phyloP scores from a whole-genome alignment of 164 flowering plant species.

The Liriodendron chinense region DNA sequence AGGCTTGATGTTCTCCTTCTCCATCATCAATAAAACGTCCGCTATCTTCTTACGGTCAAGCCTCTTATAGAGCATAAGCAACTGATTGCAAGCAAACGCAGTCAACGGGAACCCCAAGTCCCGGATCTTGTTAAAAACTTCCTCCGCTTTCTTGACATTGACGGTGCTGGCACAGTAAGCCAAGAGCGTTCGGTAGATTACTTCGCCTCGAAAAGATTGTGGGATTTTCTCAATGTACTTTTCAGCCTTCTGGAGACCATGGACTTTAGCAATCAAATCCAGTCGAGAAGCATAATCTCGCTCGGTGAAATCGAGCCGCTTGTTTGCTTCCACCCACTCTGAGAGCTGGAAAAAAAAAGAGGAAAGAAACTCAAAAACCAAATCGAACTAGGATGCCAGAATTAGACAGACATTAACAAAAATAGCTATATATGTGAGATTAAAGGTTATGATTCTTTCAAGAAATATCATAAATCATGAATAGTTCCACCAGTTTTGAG shows the following conservation, averaged over 20 bases:
- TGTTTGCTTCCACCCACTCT: constrained; percentile 66
- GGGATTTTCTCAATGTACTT: constrained; percentile 55
- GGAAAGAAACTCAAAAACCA: background rate
- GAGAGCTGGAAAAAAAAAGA: constrained; percentile 48
- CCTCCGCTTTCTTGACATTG: constrained; percentile 66
- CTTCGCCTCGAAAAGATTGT: constrained; percentile 53
- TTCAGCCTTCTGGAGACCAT: constrained; percentile 65
- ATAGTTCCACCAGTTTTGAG: too few relatives aligned
- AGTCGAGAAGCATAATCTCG: constrained; percentile 76
- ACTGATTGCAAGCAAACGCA: constrained; percentile 67
- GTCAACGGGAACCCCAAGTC: constrained; percentile 53
- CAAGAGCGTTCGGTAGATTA: constrained; percentile 60
- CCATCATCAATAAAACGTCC: constrained; percentile 75
- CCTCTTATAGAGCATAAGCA: constrained; percentile 79
- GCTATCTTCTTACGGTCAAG: constrained; percentile 70
- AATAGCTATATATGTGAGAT: too few relatives aligned
- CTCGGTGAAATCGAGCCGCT: constrained; percentile 44
- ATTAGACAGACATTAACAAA: background rate
- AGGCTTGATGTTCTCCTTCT: constrained; percentile 72
- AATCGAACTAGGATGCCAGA: background rate
- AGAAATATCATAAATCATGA: too few relatives aligned
- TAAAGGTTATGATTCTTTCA: too few relatives aligned
- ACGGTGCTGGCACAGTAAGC: constrained; percentile 46
- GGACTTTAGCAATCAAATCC: constrained; percentile 68
- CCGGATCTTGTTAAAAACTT: constrained; percentile 74